A percentile compares a stretch with the other conserved stretches of the same genome.
Evolutionary conservation across 169 alveolate species (phyloP).

Genomic region (Besnoitia besnoiti): DNA sequence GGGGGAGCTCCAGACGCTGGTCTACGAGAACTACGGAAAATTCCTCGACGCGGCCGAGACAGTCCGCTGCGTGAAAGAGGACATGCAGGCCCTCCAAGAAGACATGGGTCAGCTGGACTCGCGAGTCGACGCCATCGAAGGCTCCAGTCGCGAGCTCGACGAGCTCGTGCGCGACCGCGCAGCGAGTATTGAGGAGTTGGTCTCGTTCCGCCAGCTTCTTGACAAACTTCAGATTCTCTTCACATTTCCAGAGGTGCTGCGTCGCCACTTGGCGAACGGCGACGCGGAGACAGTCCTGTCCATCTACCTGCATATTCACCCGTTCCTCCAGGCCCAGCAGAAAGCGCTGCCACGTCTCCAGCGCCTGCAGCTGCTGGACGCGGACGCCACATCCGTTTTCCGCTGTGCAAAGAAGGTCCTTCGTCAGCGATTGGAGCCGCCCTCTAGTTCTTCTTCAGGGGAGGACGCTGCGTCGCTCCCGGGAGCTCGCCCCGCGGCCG

Average conservation of each 20-base stretch:
- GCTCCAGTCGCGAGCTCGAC: conserved; percentile 45
- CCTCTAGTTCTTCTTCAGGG: neutral
- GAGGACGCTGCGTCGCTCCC: neutral
- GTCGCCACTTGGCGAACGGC: conserved; percentile 12
- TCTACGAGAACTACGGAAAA: conserved; percentile 88
- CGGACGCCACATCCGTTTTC: conserved; percentile 4
- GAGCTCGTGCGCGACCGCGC: conserved; percentile 41
- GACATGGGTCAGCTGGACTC: conserved; percentile 65
- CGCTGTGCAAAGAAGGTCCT: conserved; percentile 36
- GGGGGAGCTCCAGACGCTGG: conserved; percentile 85
- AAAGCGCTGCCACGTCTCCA: conserved; percentile 24
- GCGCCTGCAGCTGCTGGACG: conserved; percentile 43
- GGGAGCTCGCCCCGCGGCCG: neutral
- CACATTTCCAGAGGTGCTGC: conserved; percentile 51
- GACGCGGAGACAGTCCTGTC: conserved; percentile 37
- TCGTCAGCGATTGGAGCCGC: conserved; percentile 48
- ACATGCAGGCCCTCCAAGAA: conserved; percentile 69
- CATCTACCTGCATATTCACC: conserved; percentile 40
- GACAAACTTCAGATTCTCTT: conserved; percentile 58
- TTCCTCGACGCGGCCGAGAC: conserved; percentile 89
- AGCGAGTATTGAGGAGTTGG: conserved; percentile 59
- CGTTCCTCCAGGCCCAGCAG: conserved; percentile 48
- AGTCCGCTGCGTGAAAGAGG: conserved; percentile 76
- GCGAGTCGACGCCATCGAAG: conserved; percentile 49
- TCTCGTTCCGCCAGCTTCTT: conserved; percentile 45